Percentiles rank a stretch among this genome's conserved stretches.
Evolutionary conservation across 1,139 yeast species (phyloP).

Genomic region (Spencermartinsiella ligniputridi): DNA sequence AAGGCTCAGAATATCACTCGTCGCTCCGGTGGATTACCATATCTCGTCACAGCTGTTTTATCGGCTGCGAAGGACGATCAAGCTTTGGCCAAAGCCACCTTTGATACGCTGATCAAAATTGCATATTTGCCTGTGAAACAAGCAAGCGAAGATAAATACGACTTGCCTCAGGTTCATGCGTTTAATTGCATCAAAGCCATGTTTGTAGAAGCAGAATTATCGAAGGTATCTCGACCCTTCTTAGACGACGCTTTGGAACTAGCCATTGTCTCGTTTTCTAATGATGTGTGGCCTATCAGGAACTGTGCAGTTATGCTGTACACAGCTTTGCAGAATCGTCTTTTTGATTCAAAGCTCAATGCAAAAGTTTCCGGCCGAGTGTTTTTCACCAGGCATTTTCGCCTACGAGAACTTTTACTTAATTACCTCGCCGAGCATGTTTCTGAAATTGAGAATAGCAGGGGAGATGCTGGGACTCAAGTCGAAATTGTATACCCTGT

Average conservation of each 20-base stretch:
- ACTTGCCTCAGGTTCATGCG: constrained; percentile 90
- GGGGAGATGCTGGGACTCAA: constrained; percentile 18
- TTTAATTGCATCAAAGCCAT: constrained; percentile 76
- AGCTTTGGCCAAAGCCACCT: constrained; percentile 45
- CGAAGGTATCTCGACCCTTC: constrained; percentile 48
- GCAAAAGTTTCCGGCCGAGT: constrained; percentile 53
- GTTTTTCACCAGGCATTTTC: constrained; percentile 62
- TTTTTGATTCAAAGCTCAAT: constrained; percentile 59
- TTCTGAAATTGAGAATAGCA: constrained; percentile 20
- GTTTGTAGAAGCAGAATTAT: constrained; percentile 63
- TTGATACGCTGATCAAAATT: constrained; percentile 47
- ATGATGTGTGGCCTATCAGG: constrained; percentile 76
- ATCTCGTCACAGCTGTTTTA: constrained; percentile 65
- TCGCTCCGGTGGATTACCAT: constrained; percentile 90
- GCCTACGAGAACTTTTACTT: constrained; percentile 47
- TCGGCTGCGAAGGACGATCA: constrained; percentile 42
- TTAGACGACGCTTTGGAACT: constrained; percentile 57
- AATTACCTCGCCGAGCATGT: constrained; percentile 42
- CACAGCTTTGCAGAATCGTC: constrained; percentile 70
- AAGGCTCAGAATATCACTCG: constrained; percentile 71
- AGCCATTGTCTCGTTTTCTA: constrained; percentile 58
- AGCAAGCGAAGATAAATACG: constrained; percentile 50
- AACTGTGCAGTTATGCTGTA: constrained; percentile 94
- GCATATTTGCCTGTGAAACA: constrained; percentile 47
- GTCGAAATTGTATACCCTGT: constrained; percentile 70